Percentiles rank a stretch among this genome's conserved stretches.
phyloP scores from a whole-genome alignment of 257 asterid genomes.

The Verbascum thapsus region DNA sequence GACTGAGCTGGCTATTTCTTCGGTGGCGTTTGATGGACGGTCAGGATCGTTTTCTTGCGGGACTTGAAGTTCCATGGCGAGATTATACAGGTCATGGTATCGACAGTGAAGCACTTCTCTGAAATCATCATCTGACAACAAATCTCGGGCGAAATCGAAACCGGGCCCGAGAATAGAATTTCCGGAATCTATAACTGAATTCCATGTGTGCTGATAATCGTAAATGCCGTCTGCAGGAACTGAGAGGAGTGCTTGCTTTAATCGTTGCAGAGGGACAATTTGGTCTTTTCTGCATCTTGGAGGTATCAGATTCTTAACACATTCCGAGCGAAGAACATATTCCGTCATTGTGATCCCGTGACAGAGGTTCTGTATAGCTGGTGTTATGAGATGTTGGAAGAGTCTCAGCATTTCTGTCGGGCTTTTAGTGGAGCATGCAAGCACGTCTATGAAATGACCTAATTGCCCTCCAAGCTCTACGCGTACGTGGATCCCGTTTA shows the following conservation, averaged over 20 bases:
- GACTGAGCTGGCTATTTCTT: slow-evolving; percentile 51
- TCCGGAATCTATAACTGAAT: slow-evolving; percentile 56
- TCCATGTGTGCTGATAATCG: slow-evolving; percentile 95
- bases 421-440: slow-evolving; percentile 73
- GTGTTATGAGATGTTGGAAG: slow-evolving; percentile 69
- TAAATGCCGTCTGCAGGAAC: slow-evolving; percentile 84
- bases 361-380: slow-evolving; percentile 68
- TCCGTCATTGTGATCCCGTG: slow-evolving; percentile 64
- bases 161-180: slow-evolving; percentile 53
- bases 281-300: slow-evolving; percentile 73
- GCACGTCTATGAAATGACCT: slow-evolving; percentile 65
- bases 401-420: slow-evolving; percentile 78
- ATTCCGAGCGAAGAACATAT: slow-evolving; percentile 65
- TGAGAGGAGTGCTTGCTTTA: slow-evolving; percentile 71
- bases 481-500: slow-evolving; percentile 68
- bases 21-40: slow-evolving; percentile 26
- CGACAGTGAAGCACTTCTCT: slow-evolving; percentile 81
- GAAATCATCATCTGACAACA: slow-evolving; percentile 85
- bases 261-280: slow-evolving; percentile 45
- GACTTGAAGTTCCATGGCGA: slow-evolving; percentile 80
- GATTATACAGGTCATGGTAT: slow-evolving; percentile 76
- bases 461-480: slow-evolving; percentile 78
- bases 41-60: slow-evolving; percentile 54
- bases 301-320: slow-evolving; percentile 62
- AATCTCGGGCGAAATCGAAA: slow-evolving; percentile 74